phyloP scores from a whole-genome alignment of 2,329 filamentous ascomycete genomes.

The Akanthomyces muscarius region DNA sequence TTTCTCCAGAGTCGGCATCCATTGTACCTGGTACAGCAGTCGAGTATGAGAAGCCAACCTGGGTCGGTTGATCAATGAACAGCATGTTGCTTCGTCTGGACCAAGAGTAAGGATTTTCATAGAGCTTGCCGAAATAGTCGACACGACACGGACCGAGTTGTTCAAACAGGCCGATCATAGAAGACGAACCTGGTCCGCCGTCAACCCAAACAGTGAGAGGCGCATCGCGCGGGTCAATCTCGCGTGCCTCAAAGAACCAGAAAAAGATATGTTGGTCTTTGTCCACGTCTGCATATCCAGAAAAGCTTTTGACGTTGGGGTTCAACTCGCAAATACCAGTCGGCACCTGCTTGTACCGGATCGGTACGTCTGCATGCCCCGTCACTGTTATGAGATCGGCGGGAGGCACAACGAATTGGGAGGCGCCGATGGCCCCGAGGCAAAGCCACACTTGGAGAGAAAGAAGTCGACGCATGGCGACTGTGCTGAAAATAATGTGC shows the following conservation, averaged over 20 bases:
- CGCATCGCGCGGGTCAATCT: conserved; percentile 23
- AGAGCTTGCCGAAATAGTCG: conserved; percentile 46
- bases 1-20: neutral
- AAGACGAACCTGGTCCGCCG: conserved; percentile 51
- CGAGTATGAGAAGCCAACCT: conserved; percentile 63
- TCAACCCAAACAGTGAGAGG: conserved; percentile 53
- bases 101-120: conserved; percentile 61
- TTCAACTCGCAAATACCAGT: conserved; percentile 45
- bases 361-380: conserved; percentile 20
- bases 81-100: conserved; percentile 50
- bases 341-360: conserved; percentile 20
- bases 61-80: conserved; percentile 59
- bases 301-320: conserved; percentile 30
- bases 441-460: neutral
- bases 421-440: neutral
- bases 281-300: conserved; percentile 51
- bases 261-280: conserved; percentile 22
- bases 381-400: conserved; percentile 20
- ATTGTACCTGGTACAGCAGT: conserved; percentile 47
- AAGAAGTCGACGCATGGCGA: neutral
- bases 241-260: conserved; percentile 29
- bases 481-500: too few species aligned
- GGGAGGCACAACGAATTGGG: conserved; percentile 23
- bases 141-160: conserved; percentile 35
- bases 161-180: conserved; percentile 22